Conservation (phyloP, 257 asterid genomes). For the Rhazya stricta region DNA sequence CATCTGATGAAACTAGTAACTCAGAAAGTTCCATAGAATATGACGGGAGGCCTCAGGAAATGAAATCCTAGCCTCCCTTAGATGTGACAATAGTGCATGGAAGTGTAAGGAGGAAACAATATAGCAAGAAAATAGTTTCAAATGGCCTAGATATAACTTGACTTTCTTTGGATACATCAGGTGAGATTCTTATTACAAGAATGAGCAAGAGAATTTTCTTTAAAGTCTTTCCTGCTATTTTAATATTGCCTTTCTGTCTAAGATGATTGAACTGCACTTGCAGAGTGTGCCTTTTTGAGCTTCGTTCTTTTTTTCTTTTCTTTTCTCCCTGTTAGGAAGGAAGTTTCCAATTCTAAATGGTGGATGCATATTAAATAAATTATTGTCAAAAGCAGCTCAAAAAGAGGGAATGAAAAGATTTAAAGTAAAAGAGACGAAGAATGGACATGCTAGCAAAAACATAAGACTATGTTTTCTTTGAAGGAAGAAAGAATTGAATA, state of each 20-base stretch:
- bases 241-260: background rate
- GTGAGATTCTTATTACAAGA: background rate
- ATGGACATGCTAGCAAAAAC: background rate
- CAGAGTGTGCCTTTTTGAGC: background rate
- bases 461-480: background rate
- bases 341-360: background rate
- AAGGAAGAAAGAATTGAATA: background rate
- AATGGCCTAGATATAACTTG: background rate
- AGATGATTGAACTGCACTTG: background rate
- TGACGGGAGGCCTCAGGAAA: background rate
- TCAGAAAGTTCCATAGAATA: background rate
- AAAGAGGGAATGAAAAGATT: background rate
- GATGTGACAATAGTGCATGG: background rate
- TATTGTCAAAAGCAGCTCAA: background rate
- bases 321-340: background rate
- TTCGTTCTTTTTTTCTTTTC: background rate
- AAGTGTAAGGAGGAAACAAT: background rate
- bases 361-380: background rate
- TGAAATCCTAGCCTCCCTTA: background rate
- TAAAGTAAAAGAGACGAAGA: background rate
- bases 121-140: background rate
- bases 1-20: background rate
- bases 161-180: background rate
- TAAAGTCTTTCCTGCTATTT: background rate
- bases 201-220: background rate